Evolutionary conservation across 768 basidiomycete genomes (phyloP).

Genomic region (Lyophyllum shimeji): DNA sequence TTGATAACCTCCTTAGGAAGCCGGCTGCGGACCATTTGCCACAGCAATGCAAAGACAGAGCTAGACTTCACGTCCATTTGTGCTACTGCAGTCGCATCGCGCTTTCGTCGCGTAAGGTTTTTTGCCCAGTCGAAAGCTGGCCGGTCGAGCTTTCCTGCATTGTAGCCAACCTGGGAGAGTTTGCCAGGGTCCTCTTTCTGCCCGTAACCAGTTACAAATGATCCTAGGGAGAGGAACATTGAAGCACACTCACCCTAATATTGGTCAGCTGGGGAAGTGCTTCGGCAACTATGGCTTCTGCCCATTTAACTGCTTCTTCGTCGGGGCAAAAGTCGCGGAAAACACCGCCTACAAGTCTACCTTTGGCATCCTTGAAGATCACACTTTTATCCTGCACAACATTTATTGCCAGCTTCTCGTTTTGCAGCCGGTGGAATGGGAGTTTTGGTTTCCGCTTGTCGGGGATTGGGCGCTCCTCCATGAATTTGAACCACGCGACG

Average conservation of each 20-base stretch:
- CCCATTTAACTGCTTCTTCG: neutral
- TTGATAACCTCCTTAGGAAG: too few species aligned
- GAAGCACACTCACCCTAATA: too few species aligned
- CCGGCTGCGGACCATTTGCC: too few species aligned
- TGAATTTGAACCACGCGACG: neutral
- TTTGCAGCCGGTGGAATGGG: neutral
- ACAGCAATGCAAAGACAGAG: too few species aligned
- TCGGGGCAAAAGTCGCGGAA: neutral
- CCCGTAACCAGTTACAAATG: too few species aligned
- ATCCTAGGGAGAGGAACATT: too few species aligned
- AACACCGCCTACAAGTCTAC: neutral
- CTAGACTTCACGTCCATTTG: constrained; percentile 1
- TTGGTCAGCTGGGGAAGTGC: too few species aligned
- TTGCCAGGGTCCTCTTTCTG: too few species aligned
- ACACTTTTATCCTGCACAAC: neutral
- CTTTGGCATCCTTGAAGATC: neutral
- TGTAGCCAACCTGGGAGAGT: too few species aligned
- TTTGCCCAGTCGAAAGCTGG: constrained; percentile 16
- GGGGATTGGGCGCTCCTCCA: neutral
- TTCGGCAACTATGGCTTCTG: neutral
- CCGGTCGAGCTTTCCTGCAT: constrained; percentile 5
- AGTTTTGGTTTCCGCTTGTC: neutral
- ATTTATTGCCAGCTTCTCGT: neutral
- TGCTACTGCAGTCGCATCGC: neutral
- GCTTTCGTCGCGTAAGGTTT: constrained; percentile 4